Evolutionary conservation across 108 stramenopile genomes (phyloP), one percentile per base, ranked within the genome.

Genomic region (Ochromonas danica): DNA sequence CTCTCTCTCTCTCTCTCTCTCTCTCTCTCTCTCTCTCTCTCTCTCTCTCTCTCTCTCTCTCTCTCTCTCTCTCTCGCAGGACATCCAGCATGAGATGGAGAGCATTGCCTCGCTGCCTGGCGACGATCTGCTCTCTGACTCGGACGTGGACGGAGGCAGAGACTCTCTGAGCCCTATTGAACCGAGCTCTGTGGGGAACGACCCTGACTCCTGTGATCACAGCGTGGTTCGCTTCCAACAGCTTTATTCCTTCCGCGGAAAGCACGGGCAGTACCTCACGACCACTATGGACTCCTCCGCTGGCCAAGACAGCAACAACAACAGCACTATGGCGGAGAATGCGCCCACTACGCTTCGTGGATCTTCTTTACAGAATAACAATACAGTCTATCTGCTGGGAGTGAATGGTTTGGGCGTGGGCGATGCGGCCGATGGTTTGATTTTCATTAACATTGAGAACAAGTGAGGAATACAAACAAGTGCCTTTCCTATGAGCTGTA

Each of bases 311-410:
- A 22, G 22, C 51, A 22, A 10, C 17, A 17, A 10, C 17, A 22
- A 17, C 17, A 17, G 17, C 17, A 17, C 51, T 10, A 22, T 57
- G 51, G 51, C 51, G 17, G 51, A 57, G 51, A 17, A 10, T 10
- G 51, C 22, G 51, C 22, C 51, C 17, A 17, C 51, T 10, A 10
- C 17, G 51, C 51, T 57, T 10, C 51, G 51, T 22, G 51, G 17
- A 10, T 10, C 51, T 10, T 17, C 51, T 10, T 10, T 57, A 22
- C 67, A 14, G 40, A 14, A 70, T 14, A 40, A 38, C 67, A 70
- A 14, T 10, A 70, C 67, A 22, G 22, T 70, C 36, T 70, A 70
- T 31, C 67, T 70, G 67, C 72, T 75, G 25, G 72, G 72, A 6
- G 72, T 25, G 14, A 33, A 75, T 10, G 72, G 72, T 31, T 33